Evolutionary conservation across 176 grass and related monocot genomes (phyloP), one percentile per base, ranked within the genome.

Genomic region (Carex cristatella): DNA sequence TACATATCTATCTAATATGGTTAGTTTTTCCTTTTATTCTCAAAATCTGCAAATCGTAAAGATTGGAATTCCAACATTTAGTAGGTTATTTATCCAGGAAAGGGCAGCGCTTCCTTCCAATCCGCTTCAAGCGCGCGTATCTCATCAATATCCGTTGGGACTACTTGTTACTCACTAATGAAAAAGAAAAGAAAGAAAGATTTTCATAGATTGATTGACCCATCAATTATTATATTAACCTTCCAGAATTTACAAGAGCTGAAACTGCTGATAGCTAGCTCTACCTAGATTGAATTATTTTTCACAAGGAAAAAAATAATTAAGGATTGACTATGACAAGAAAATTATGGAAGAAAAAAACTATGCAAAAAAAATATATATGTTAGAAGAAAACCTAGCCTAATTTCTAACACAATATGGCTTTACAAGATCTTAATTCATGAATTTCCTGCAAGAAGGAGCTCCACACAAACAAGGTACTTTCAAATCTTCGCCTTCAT

Each of bases 401-500:
- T 67, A 83, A 83, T 69, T 83, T 66, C 19, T 53, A 94, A 59
- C 35, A 63, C 35, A 38, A 76, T 62, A 75, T 74, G 61, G 69
- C 80, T 92, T 69, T 88, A 88, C 74, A 84, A 76, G 73, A 77
- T 90, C 42, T 80, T 93, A 98, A 85, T 98, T 98, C 96, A 98
- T 94, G 84, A 91, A 98, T 91, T 98, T 98, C 10, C 96, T 91
- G 81, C 96, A 95, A 87, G 90, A 89, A 73, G 91, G 71, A 79
- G 96, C 91, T 85, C 93, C 87, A 80, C 93, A 98, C 74, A 93
- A 87, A 85, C 95, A 98, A 38, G 95, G 95, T 42, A 98, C 95
- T 89, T 94, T 98, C 81, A 86, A 90, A 60, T 95, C 96, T 27
- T 98, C 96, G 59, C 93, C 91, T 90, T 98, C 96, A 69, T 98